phyloP scores from a whole-genome alignment of 768 basidiomycete genomes.

The Lentinula guzmanii region DNA sequence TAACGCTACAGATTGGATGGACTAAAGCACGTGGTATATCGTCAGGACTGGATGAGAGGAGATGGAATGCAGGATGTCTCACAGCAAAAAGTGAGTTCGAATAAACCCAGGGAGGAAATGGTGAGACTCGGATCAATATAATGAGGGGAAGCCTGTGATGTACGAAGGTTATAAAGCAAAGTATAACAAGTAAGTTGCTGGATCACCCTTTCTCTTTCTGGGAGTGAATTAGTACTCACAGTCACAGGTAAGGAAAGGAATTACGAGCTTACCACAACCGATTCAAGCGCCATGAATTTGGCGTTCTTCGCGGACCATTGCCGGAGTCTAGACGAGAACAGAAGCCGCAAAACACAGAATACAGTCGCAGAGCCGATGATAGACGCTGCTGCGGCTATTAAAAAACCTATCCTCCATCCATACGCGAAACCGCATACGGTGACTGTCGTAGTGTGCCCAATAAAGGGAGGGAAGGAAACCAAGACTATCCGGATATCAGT shows the following conservation, averaged over 20 bases:
- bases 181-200: not conserved
- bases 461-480: constrained; percentile 52
- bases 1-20: constrained; percentile 66
- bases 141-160: constrained; percentile 53
- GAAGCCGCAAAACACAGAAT: constrained; percentile 54
- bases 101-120: constrained; percentile 86
- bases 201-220: constrained; percentile 59
- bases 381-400: constrained; percentile 55
- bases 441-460: constrained; percentile 62
- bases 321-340: constrained; percentile 51
- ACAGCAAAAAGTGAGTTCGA: constrained; percentile 78
- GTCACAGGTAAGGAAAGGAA: not conserved
- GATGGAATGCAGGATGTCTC: constrained; percentile 7
- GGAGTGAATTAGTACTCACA: constrained; percentile 1
- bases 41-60: not conserved
- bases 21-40: constrained; percentile 28
- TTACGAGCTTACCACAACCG: constrained; percentile 53
- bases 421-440: constrained; percentile 81
- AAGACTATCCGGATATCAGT: constrained; percentile 24
- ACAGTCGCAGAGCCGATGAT: constrained; percentile 56
- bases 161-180: not conserved
- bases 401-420: constrained; percentile 65
- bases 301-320: constrained; percentile 57
- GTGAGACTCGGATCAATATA: constrained; percentile 73
- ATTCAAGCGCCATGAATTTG: constrained; percentile 75